phyloP scores from a whole-genome alignment of 108 stramenopile species.

The Skeletonema potamos region DNA sequence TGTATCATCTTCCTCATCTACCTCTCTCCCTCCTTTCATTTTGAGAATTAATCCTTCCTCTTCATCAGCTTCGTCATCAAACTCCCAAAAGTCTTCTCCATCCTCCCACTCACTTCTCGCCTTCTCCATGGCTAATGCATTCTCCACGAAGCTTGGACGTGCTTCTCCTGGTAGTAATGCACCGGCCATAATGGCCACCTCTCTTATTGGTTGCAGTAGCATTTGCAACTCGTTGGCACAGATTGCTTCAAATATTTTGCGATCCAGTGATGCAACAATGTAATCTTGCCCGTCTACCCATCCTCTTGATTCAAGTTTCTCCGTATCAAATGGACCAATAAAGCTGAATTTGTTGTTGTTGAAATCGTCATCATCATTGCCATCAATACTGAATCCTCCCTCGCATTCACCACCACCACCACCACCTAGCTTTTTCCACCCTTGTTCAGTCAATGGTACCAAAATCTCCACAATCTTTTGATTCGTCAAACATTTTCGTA shows the following conservation, averaged over 20 bases:
- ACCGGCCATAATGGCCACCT: slow-evolving; percentile 84
- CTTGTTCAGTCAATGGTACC: slow-evolving; percentile 69
- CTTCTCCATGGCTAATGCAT: slow-evolving; percentile 63
- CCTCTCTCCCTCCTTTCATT: slow-evolving; percentile 13
- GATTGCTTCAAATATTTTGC: slow-evolving; percentile 64
- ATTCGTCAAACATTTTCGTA: slow-evolving; percentile 74
- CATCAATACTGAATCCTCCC: neutral
- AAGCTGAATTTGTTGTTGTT: neutral
- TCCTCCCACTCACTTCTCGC: slow-evolving; percentile 15
- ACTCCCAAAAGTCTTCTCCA: slow-evolving; percentile 53
- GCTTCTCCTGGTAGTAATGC: slow-evolving; percentile 85
- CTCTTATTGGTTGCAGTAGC: slow-evolving; percentile 73
- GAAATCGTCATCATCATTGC: neutral
- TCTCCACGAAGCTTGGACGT: slow-evolving; percentile 63
- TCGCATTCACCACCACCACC: neutral
- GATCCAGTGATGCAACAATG: slow-evolving; percentile 44
- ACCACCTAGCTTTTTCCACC: slow-evolving; percentile 53
- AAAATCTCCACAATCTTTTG: slow-evolving; percentile 51
- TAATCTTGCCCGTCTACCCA: slow-evolving; percentile 37
- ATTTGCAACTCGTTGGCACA: slow-evolving; percentile 65
- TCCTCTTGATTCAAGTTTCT: slow-evolving; percentile 4
- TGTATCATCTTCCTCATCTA: neutral
- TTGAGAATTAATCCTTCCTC: slow-evolving; percentile 20
- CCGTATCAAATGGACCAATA: slow-evolving; percentile 34
- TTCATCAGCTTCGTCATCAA: slow-evolving; percentile 37